Conservation (phyloP, 169 alveolate species). For the Plasmodium gaboni region DNA sequence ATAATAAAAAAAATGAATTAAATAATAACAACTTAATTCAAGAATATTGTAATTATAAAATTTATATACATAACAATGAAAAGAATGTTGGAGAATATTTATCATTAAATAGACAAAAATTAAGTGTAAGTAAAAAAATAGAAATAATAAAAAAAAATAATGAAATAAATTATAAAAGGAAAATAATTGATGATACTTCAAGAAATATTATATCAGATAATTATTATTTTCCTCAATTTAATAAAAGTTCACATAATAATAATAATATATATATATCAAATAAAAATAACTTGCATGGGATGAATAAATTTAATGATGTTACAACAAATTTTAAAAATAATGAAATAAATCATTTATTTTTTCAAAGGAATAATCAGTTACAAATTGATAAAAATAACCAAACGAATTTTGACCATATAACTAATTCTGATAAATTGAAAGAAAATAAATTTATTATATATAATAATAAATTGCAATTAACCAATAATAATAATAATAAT, state of each 20-base stretch:
- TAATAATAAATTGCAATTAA: slow-evolving; percentile 3
- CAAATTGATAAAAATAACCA: slow-evolving; percentile 14
- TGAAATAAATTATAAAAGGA: slow-evolving; percentile 28
- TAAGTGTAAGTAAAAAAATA: slow-evolving; percentile 67
- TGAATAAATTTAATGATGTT: slow-evolving; percentile 4
- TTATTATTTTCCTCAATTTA: slow-evolving; percentile 3
- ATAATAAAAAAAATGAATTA: too few relatives aligned
- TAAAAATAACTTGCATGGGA: background rate
- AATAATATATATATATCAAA: slow-evolving; percentile 1
- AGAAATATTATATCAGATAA: background rate
- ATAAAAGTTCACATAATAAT: background rate
- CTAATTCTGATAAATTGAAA: background rate
- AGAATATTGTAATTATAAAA: too few relatives aligned
- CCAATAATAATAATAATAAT: slow-evolving; percentile 6
- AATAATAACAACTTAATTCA: too few relatives aligned
- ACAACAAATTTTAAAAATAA: slow-evolving; percentile 24
- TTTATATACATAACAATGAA: background rate
- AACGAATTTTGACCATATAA: background rate
- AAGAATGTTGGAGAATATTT: background rate
- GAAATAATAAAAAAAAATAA: slow-evolving; percentile 45
- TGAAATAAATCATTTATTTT: background rate
- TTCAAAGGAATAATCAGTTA: slow-evolving; percentile 1
- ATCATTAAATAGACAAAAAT: slow-evolving; percentile 14
- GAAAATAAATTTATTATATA: slow-evolving; percentile 26
- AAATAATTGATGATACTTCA: slow-evolving; percentile 8